phyloP scores from a whole-genome alignment of 164 flowering plant species.

The grape (Vitis vinifera) region ASM3070453v1 NC_081822.1:31117001-31117500 shows the following conservation, averaged over 20 bases:
- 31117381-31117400: constrained; percentile 81
- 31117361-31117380: constrained; percentile 81
- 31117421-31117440: constrained; percentile 79
- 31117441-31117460: constrained; percentile 25
- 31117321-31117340: constrained; percentile 60
- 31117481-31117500: constrained; percentile 52
- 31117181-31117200: constrained; percentile 79
- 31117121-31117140: constrained; percentile 13
- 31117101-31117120: too few species aligned
- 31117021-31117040: too few species aligned
- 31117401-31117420: constrained; percentile 70
- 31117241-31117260: constrained; percentile 88
- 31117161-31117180: constrained; percentile 62
- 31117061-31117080: too few species aligned
- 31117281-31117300: constrained; percentile 72
- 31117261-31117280: constrained; percentile 78
- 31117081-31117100: too few species aligned
- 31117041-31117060: too few species aligned
- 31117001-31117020: too few species aligned
- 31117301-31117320: constrained; percentile 78
- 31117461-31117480: constrained; percentile 57
- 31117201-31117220: constrained; percentile 75
- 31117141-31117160: constrained; percentile 60
- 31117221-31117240: constrained; percentile 82
- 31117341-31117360: constrained; percentile 77